A percentile compares a stretch with the other conserved stretches of the same genome.
Evolutionary conservation across 768 basidiomycete genomes (phyloP).

Genomic region (Pulveroboletus sp.): DNA sequence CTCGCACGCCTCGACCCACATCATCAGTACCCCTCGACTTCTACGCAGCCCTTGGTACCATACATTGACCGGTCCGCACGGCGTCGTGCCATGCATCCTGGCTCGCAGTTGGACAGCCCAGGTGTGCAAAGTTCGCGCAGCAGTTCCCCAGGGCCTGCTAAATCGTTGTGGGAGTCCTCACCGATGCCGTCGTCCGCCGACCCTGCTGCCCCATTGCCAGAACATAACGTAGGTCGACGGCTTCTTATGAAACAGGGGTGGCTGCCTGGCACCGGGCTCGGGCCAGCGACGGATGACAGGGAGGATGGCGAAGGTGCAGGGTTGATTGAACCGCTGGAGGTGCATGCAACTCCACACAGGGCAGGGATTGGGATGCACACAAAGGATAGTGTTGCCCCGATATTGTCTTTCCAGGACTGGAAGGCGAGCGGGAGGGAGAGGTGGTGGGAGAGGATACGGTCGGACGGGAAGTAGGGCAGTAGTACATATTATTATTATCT

Average conservation of each 20-base stretch:
- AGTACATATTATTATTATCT: too few relatives aligned
- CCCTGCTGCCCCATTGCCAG: slow-evolving; percentile 41
- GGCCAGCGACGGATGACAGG: too few relatives aligned
- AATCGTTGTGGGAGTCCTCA: slow-evolving; percentile 4
- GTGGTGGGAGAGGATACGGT: slow-evolving; percentile 33
- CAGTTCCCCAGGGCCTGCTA: slow-evolving; percentile 16
- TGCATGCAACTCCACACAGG: slow-evolving; percentile 39
- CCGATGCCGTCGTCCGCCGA: slow-evolving; percentile 9
- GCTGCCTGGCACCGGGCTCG: slow-evolving; percentile 52
- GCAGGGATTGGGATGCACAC: slow-evolving; percentile 51
- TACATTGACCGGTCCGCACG: slow-evolving; percentile 72
- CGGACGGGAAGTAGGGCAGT: background rate
- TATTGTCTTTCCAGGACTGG: slow-evolving; percentile 30
- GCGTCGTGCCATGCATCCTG: slow-evolving; percentile 54
- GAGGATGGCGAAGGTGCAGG: slow-evolving; percentile 16
- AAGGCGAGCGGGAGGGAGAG: slow-evolving; percentile 27
- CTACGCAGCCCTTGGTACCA: slow-evolving; percentile 13
- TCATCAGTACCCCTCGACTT: slow-evolving; percentile 7
- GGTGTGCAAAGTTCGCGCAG: slow-evolving; percentile 35
- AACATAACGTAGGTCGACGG: slow-evolving; percentile 61
- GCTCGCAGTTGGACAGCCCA: slow-evolving; percentile 49
- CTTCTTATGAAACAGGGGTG: slow-evolving; percentile 74
- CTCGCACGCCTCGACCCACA: slow-evolving; percentile 45
- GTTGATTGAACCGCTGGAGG: slow-evolving; percentile 55
- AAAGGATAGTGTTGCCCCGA: too few relatives aligned